A percentile compares a stretch with the other conserved stretches of the same genome.
phyloP scores from a whole-genome alignment of 176 grass and related monocot genomes.

The Dendrocalamus sinicus region DNA sequence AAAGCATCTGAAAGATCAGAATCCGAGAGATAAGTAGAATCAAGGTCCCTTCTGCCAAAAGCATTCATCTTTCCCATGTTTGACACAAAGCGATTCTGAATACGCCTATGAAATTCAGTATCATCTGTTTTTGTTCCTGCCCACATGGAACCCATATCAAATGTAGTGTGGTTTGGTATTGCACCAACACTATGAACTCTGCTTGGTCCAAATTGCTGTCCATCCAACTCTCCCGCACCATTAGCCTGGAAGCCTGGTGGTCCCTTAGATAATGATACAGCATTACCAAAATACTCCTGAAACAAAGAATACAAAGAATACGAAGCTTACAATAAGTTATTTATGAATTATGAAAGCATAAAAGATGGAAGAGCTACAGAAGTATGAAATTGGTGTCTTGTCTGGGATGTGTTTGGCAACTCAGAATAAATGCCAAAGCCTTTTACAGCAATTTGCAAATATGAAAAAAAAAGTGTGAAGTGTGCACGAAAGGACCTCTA shows the following conservation, averaged over 20 bases:
- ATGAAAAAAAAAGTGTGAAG: neutral
- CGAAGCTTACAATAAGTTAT: neutral
- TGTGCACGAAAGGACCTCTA: neutral
- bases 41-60: slow-evolving; percentile 42
- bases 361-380: neutral
- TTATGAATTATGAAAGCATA: neutral
- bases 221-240: slow-evolving; percentile 37
- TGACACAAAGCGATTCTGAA: slow-evolving; percentile 39
- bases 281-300: slow-evolving; percentile 52
- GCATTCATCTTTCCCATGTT: slow-evolving; percentile 47
- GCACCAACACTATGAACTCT: slow-evolving; percentile 32
- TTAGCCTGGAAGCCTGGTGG: slow-evolving; percentile 11
- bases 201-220: slow-evolving; percentile 37
- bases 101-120: slow-evolving; percentile 36
- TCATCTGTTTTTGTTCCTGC: slow-evolving; percentile 19
- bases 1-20: slow-evolving; percentile 57
- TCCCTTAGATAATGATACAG: slow-evolving; percentile 38
- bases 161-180: slow-evolving; percentile 24
- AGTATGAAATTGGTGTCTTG: neutral
- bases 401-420: neutral
- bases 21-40: slow-evolving; percentile 25
- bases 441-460: neutral
- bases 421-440: neutral
- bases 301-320: neutral
- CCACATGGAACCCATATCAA: slow-evolving; percentile 39